Conservation (phyloP, 495 filamentous ascomycete species). For the Aspergillus wentii region DNA sequence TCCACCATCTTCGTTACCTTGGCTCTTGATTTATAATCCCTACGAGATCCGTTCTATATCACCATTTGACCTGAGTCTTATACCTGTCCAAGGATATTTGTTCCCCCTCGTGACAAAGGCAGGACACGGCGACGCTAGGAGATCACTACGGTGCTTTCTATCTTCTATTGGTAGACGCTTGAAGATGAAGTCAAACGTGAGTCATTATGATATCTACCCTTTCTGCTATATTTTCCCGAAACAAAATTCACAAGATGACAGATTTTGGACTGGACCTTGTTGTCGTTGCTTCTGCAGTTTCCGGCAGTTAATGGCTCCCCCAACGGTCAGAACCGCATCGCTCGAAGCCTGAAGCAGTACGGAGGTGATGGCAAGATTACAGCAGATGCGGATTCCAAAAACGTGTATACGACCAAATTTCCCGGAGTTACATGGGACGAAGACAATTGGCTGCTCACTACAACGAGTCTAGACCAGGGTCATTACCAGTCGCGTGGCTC, state of each 20-base stretch:
- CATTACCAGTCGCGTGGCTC: constrained; percentile 59
- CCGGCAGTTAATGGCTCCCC: neutral
- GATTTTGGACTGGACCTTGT: neutral
- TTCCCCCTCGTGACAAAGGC: too few species aligned
- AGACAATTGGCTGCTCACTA: constrained; percentile 55
- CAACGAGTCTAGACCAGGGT: constrained; percentile 51
- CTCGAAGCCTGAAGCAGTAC: too few species aligned
- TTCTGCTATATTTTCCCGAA: neutral
- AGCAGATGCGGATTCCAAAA: constrained; percentile 7
- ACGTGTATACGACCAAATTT: constrained; percentile 44
- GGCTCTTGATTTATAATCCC: too few species aligned
- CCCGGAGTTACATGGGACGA: constrained; percentile 58
- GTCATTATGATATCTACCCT: neutral
- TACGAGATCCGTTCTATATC: too few species aligned
- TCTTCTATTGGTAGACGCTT: too few species aligned
- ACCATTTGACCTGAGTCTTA: too few species aligned
- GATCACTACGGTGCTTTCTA: too few species aligned
- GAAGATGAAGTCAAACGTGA: neutral
- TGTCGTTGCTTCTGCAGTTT: neutral
- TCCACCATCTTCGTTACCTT: too few species aligned
- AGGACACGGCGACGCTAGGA: too few species aligned
- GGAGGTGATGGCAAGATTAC: too few species aligned
- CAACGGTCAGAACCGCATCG: neutral
- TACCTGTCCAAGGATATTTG: too few species aligned
- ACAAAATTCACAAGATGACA: neutral